Evolutionary conservation across 2,329 filamentous ascomycete species (phyloP).

Genomic region (Pseudophaeomoniella oleicola): DNA sequence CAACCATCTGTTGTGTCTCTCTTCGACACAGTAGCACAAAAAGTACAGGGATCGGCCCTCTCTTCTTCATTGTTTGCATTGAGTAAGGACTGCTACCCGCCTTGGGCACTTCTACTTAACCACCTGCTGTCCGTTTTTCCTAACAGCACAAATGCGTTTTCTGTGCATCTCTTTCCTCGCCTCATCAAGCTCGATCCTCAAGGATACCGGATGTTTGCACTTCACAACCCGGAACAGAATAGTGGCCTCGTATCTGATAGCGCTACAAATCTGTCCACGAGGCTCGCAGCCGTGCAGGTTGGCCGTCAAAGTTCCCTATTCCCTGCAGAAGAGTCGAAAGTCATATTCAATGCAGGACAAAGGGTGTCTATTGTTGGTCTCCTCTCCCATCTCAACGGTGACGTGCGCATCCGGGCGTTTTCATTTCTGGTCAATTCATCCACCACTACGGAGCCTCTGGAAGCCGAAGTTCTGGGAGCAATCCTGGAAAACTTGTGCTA

Average conservation of each 20-base stretch:
- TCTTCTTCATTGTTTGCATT: neutral
- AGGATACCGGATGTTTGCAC: neutral
- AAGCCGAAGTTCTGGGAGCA: neutral
- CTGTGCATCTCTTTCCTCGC: neutral
- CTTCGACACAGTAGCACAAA: neutral
- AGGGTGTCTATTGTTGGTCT: neutral
- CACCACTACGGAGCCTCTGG: neutral
- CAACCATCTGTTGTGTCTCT: neutral
- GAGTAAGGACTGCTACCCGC: neutral
- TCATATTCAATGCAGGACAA: neutral
- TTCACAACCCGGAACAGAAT: neutral
- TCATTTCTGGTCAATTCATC: neutral
- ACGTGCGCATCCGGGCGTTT: slow-evolving; percentile 1
- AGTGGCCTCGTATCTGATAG: neutral
- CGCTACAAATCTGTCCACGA: neutral
- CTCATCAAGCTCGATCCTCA: neutral
- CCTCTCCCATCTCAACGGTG: neutral
- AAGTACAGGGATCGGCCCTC: neutral
- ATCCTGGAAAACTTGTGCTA: neutral
- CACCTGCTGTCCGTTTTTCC: neutral
- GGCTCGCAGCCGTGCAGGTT: neutral
- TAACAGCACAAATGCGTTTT: neutral
- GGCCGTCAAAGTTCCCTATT: neutral
- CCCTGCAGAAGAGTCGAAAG: neutral
- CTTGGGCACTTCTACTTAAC: neutral